Evolutionary conservation across 768 basidiomycete genomes (phyloP), one percentile per base, ranked within the genome.

Genomic region (Polyporus arcularius): DNA sequence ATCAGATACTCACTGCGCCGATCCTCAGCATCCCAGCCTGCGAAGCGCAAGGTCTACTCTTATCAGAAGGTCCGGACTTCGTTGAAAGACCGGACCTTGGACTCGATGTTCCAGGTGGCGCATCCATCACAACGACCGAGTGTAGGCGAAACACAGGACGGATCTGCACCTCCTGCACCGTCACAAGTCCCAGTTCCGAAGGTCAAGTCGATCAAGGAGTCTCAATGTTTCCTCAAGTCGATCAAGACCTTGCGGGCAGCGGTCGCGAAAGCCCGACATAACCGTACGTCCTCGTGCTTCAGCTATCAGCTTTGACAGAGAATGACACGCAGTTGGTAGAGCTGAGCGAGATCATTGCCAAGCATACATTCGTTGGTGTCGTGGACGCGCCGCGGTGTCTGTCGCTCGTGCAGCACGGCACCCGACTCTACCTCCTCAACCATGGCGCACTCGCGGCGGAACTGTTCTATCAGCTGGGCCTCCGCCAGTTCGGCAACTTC

Each of bases 21-120:
- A 41, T 30, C 2, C 26, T 48, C 9, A 51, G 47, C 59, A 30
- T 45, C 65, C 14, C 35, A 59, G 41, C 68, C 69, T 31, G 68
- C 70, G 15, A 76, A 75, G 58, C 57, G 55, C 46, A 82, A 88
- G 69, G 70, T 79, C 0, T 80, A 83, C 56, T 88, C 96, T 2
- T 89, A 98, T 28, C 86, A 95, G 72, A 96, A 97, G 82, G 91
- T 98, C 54, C 86, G 96, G 57, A 95, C 93, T 2, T 96, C 94
- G 10, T 75, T 88, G 9, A 79, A 88, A 46, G 92, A 96, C 59
- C 85, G 96, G 39, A 98, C 96, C 0, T 82, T 99, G 15, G 96
- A 98, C 69, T 94, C 94, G 0, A 97, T 98, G 93, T 90, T 98
- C 62, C 88, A 89, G 1, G 79, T 90, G 10, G 68, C 75, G 82